Evolutionary conservation across 257 asterid genomes (phyloP).

Genomic region (Mentha longifolia): DNA sequence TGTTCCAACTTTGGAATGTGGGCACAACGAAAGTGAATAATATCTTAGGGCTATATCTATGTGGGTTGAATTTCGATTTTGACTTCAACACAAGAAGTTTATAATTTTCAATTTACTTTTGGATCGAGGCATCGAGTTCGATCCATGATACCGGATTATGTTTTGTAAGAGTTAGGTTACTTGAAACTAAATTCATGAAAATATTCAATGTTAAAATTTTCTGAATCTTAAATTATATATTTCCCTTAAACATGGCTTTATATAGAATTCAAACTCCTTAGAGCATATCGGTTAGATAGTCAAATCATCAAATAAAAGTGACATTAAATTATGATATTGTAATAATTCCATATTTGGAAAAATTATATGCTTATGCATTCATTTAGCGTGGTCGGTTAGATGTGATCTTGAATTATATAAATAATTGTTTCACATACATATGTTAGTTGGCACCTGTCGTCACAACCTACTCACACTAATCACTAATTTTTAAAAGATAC

Average conservation of each 20-base stretch:
- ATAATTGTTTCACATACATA: not conserved
- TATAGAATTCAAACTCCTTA: not conserved
- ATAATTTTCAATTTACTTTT: not conserved
- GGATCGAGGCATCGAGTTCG: not conserved
- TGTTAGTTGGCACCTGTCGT: conserved; percentile 14
- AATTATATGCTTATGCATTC: conserved; percentile 5
- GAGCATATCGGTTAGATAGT: not conserved
- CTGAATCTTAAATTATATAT: not conserved
- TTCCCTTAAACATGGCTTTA: not conserved
- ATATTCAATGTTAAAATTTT: not conserved
- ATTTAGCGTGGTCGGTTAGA: conserved; percentile 18
- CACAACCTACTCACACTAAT: conserved; percentile 4
- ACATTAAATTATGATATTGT: too few species aligned
- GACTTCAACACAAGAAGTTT: not conserved
- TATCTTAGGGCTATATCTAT: not conserved
- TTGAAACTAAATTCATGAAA: not conserved
- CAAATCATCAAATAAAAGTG: not conserved
- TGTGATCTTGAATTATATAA: not conserved
- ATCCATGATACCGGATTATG: not conserved
- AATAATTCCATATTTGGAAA: not conserved
- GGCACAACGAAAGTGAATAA: not conserved
- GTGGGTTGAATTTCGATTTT: not conserved
- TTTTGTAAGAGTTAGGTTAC: not conserved
- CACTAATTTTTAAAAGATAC: too few species aligned
- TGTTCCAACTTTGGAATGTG: not conserved